Base-by-base conservation (phyloP, 148 eudicot species). In the Heliosperma pusillum region DNA sequence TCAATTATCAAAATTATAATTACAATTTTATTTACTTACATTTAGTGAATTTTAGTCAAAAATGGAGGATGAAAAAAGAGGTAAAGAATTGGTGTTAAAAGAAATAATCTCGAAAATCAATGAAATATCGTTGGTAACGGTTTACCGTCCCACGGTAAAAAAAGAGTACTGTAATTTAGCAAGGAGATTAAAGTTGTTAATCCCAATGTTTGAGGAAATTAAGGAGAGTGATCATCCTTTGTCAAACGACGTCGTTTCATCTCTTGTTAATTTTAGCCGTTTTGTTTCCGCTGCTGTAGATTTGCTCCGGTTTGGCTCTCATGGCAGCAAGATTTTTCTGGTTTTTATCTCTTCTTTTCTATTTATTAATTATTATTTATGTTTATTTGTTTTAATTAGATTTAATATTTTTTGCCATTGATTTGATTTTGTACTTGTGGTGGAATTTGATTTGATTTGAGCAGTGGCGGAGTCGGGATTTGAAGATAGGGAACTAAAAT, bases 201-300 rank as follows among this genome's bases (percentile, higher is more conserved):
- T 83, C 21, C 97, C 98, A 67, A 83, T 93, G 93, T 93, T 93
- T 53, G 98, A 93, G 73, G 97, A 93, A 79, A 84, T 92, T 59
- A 88, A 85, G 60, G 98, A 90, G 22, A 78, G 74, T 75, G 81
- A 81, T 27, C 82, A 82, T 58, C 24, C 74, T 0, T 71, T 88
- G 10, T 69, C 84, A 4, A 70, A 79, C 5, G 79, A 78, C 4
- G 87, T 86, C 24, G 66, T 91, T 3, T 77, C 80, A 21, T 83
- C 87, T 0, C 76, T 80, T 13, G 21, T 58, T 10, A 24, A 20
- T 55, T 75, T 80, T 21, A 27, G 47, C 5, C 63, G 76, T 13
- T 75, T 89, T 20, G 81, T 93, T 7, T 79, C 80, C 6, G 82
- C 84, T 1, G 91, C 97, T 53, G 80, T 75, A 17, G 92, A 91